Evolutionary conservation across 108 stramenopile species (phyloP).

Genomic region (Parietichytrium sp.): DNA sequence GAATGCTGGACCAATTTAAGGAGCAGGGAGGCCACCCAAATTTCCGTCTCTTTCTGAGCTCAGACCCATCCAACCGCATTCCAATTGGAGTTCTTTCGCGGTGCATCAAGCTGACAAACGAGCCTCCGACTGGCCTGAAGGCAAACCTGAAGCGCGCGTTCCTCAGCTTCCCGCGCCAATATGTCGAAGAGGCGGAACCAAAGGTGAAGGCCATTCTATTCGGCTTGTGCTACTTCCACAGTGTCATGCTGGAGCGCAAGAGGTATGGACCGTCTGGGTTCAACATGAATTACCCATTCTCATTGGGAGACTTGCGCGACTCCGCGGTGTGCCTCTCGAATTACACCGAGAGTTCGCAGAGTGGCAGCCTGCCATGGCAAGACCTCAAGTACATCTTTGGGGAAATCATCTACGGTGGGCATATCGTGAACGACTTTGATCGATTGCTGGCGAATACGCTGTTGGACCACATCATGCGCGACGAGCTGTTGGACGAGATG

Average conservation of each 20-base stretch:
- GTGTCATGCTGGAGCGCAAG: conserved; percentile 87
- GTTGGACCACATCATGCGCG: conserved; percentile 85
- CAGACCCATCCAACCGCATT: conserved; percentile 74
- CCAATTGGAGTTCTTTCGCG: conserved; percentile 84
- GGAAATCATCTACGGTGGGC: conserved; percentile 90
- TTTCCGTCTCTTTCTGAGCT: conserved; percentile 80
- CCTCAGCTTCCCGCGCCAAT: conserved; percentile 75
- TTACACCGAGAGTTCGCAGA: conserved; percentile 76
- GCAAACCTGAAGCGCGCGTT: conserved; percentile 88
- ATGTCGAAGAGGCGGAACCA: conserved; percentile 78
- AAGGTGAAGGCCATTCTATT: conserved; percentile 83
- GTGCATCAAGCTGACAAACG: conserved; percentile 88
- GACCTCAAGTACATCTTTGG: conserved; percentile 87
- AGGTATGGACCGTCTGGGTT: conserved; percentile 86
- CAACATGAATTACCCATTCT: conserved; percentile 91
- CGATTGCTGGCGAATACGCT: conserved; percentile 81
- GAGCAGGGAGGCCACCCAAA: conserved; percentile 69
- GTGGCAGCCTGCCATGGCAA: conserved; percentile 80
- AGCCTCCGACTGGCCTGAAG: conserved; percentile 84
- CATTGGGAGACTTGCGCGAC: conserved; percentile 81
- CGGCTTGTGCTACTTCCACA: conserved; percentile 87
- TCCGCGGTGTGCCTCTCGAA: conserved; percentile 77
- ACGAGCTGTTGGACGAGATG: conserved; percentile 83
- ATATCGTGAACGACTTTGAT: conserved; percentile 91
- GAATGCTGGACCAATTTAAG: conserved; percentile 78